Evolutionary conservation across 345 rosid genomes (phyloP).

Genomic region (Eucalyptus polybractea): DNA sequence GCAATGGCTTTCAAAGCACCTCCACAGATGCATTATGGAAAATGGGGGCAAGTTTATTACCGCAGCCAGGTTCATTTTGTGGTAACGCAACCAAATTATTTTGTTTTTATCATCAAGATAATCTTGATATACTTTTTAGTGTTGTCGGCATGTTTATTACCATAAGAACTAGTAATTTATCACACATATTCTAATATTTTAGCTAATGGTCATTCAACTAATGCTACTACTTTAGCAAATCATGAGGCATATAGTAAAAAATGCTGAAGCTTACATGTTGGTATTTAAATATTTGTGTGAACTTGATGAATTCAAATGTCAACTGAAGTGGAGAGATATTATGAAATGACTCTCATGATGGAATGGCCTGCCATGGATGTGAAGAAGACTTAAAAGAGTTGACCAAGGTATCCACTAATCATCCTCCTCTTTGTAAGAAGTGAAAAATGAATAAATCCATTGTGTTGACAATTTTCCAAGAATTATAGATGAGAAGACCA

Average conservation of each 20-base stretch:
- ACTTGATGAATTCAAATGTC: too few species aligned
- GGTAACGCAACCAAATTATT: neutral
- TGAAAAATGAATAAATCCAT: too few species aligned
- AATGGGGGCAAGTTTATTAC: conserved; percentile 72
- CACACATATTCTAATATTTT: neutral
- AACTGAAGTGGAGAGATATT: too few species aligned
- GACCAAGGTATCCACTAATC: too few species aligned
- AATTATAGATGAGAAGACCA: too few species aligned
- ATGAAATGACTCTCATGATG: too few species aligned
- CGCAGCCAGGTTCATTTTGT: conserved; percentile 57
- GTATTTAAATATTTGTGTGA: too few species aligned
- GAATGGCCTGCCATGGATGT: too few species aligned
- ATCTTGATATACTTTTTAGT: neutral
- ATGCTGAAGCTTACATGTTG: neutral
- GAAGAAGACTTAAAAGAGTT: too few species aligned
- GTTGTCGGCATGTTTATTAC: neutral
- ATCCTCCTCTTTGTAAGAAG: too few species aligned
- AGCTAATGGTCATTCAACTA: neutral
- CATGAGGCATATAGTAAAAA: neutral
- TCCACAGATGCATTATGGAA: conserved; percentile 85
- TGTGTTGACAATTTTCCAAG: too few species aligned
- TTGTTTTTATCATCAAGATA: neutral
- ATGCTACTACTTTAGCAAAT: neutral
- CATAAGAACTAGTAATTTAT: neutral
- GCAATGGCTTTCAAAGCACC: conserved; percentile 88